Conservation (phyloP, 164 flowering plant genomes). For the Umbilicus rupestris region DNA sequence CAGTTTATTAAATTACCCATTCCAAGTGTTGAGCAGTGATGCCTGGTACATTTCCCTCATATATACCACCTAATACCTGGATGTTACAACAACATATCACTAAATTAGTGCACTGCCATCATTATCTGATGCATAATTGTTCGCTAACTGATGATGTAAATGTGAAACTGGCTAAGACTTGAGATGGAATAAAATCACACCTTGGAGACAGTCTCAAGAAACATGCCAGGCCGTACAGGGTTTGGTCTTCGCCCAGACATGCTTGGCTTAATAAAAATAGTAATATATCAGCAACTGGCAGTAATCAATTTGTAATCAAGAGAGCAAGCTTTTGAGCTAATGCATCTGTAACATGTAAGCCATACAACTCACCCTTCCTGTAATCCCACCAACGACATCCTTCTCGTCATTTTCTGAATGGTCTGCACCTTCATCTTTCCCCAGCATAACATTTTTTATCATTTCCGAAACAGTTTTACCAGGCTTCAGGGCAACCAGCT, state of each 20-base stretch:
- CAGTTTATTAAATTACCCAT: slow-evolving; percentile 52
- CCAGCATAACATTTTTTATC: slow-evolving; percentile 85
- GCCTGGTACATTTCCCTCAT: slow-evolving; percentile 69
- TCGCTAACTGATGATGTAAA: not conserved
- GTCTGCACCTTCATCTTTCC: slow-evolving; percentile 94
- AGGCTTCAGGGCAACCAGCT: slow-evolving; percentile 81
- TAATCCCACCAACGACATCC: slow-evolving; percentile 35
- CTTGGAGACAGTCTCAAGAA: slow-evolving; percentile 93
- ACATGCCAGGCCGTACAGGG: slow-evolving; percentile 98
- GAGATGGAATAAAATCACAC: slow-evolving; percentile 19
- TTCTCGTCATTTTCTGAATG: slow-evolving; percentile 24
- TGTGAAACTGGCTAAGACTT: not conserved
- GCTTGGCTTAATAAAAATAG: slow-evolving; percentile 44
- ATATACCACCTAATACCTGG: slow-evolving; percentile 86
- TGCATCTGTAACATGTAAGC: not conserved
- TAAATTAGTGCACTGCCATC: not conserved
- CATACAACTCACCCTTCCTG: slow-evolving; percentile 55
- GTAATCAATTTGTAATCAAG: not conserved
- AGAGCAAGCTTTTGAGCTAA: not conserved
- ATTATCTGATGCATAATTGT: not conserved
- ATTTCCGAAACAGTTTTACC: slow-evolving; percentile 65
- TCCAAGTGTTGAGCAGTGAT: slow-evolving; percentile 93
- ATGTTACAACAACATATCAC: slow-evolving; percentile 11
- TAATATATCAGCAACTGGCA: not conserved
- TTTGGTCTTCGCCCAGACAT: slow-evolving; percentile 56